Base-by-base conservation (phyloP, 139 green algal genomes). In the Micractinium sp. region DNA sequence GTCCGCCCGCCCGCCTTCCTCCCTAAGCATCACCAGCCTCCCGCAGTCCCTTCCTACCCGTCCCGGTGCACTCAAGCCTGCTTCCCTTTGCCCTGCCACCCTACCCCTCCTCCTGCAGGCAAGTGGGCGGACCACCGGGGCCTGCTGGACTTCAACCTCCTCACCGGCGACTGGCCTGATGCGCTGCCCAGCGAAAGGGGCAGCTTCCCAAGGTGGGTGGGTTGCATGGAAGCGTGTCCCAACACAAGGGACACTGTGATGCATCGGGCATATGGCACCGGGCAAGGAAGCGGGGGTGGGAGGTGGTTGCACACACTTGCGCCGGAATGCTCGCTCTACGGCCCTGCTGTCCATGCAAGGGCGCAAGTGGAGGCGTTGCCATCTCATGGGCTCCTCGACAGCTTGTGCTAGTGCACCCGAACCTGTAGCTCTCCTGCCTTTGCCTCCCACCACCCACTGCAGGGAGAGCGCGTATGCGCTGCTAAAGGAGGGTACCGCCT, bases 131-230 rank as follows among this genome's bases (percentile, higher is more conserved):
- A 92, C 39, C 38, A 74, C 41, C 83, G 83, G 4, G 84, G 77
- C 66, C 25, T 85, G 66, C 89, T 92, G 76, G 89, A 92, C 47
- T 92, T 92, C 85, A 92, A 92, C 47, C 14, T 82, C 81, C 83
- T 90, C 27, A 38, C 81, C 5, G 67, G 89, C 7, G 89, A 92
- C 84, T 92, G 76, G 75, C 89, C 89, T 0, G 71, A 92, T 22
- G 85, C 89, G 27, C 84, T 92, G 74, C 89, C 89, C 0, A 31
- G 23, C 0, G 7, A 19, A 2, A 29, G 33, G 3, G 89, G 84
- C 33, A 61, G 36, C 9, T 78, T 90, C 53, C 75, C 89, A 0
- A 78, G 86, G 86, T 35, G 33, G 0, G 71, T 22, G 16, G 33
- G 22, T n/a, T 9, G 47, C 9, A 9, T 56, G 47, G 7, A 56